Conservation (phyloP, 2,329 filamentous ascomycete species). For the Alternaria angustiovoidea region DNA sequence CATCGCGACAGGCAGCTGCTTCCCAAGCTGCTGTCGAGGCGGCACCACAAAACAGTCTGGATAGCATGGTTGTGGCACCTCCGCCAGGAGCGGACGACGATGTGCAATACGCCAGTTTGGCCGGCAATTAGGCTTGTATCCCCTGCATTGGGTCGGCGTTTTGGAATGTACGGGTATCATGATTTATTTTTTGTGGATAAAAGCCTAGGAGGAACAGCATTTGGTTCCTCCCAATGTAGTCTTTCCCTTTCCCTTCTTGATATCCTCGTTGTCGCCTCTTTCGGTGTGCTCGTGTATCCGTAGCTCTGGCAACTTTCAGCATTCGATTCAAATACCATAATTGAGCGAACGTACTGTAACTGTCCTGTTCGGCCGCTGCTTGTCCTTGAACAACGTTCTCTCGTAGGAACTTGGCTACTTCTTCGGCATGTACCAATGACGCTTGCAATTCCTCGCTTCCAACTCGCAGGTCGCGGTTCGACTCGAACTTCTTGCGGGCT, state of each 20-base stretch:
- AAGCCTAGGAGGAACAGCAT: slow-evolving; percentile 50
- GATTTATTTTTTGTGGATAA: slow-evolving; percentile 32
- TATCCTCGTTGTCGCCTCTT: slow-evolving; percentile 88
- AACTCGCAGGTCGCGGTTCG: slow-evolving; percentile 67
- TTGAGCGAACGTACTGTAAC: slow-evolving; percentile 65
- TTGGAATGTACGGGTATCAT: slow-evolving; percentile 42
- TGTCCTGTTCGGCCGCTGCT: slow-evolving; percentile 56
- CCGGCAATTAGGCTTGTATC: slow-evolving; percentile 68
- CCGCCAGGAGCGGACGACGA: slow-evolving; percentile 83
- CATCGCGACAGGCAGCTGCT: slow-evolving; percentile 38
- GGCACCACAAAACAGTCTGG: slow-evolving; percentile 53
- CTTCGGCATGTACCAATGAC: slow-evolving; percentile 79
- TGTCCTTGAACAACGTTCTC: slow-evolving; percentile 90
- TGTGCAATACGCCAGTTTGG: slow-evolving; percentile 83
- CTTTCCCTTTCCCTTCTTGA: slow-evolving; percentile 69
- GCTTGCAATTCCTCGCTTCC: slow-evolving; percentile 67
- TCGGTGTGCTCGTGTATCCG: slow-evolving; percentile 92
- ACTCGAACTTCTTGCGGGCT: slow-evolving; percentile 77
- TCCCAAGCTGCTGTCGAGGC: slow-evolving; percentile 53
- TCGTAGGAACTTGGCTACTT: slow-evolving; percentile 79
- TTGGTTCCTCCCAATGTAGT: slow-evolving; percentile 49
- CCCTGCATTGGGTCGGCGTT: slow-evolving; percentile 40
- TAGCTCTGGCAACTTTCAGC: slow-evolving; percentile 66
- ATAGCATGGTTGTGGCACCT: slow-evolving; percentile 66
- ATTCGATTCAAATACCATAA: not conserved